phyloP scores from a whole-genome alignment of 192 early-diverging fungal genomes.

The Cetraspora pellucida region DNA sequence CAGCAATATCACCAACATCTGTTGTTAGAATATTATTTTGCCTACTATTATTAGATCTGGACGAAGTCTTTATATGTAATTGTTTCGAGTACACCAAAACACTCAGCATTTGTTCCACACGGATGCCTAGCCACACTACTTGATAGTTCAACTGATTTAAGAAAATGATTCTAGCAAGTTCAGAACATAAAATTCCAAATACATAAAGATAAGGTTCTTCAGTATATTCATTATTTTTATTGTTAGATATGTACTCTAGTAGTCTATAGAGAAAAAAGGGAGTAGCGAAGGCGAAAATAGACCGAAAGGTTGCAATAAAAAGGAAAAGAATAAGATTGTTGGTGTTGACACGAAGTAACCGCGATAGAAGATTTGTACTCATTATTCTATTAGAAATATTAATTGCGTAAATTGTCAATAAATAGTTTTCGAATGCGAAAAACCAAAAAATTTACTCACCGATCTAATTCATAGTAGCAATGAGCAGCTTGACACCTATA shows the following conservation, averaged over 20 bases:
- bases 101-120: conserved; percentile 57
- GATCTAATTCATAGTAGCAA: conserved; percentile 32
- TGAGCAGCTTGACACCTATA: conserved; percentile 31
- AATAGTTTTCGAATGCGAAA: not conserved
- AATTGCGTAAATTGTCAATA: not conserved
- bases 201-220: conserved; percentile 54
- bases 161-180: conserved; percentile 43
- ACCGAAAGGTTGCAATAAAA: conserved; percentile 36
- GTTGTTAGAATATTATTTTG: conserved; percentile 66
- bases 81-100: conserved; percentile 55
- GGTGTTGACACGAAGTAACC: conserved; percentile 11
- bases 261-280: conserved; percentile 53
- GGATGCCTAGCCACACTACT: conserved; percentile 53
- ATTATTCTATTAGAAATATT: conserved; percentile 6
- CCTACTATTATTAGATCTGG: conserved; percentile 55
- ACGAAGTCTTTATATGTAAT: conserved; percentile 42
- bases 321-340: conserved; percentile 27
- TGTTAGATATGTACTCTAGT: conserved; percentile 45
- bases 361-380: conserved; percentile 26
- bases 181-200: conserved; percentile 48
- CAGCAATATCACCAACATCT: conserved; percentile 68
- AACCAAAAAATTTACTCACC: conserved; percentile 1
- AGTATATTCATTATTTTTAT: conserved; percentile 29
- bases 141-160: conserved; percentile 55
- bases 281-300: conserved; percentile 50